Evolutionary conservation across 352 stramenopile genomes (phyloP).

Genomic region (Globisporangium cylindrosporum): DNA sequence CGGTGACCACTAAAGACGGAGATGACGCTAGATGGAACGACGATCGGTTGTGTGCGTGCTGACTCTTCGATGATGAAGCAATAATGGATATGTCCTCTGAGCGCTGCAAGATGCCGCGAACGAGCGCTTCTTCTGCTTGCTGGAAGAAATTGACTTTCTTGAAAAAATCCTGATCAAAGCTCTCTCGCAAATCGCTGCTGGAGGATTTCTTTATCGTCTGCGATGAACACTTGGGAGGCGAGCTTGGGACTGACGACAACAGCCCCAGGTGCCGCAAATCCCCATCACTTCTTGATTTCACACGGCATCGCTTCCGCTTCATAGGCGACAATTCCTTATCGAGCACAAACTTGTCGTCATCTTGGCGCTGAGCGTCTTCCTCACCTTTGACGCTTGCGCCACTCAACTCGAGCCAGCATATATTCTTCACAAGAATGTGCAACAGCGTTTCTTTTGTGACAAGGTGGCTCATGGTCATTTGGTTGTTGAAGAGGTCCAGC

Average conservation of each 20-base stretch:
- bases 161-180: not conserved
- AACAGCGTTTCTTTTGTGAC: slow-evolving; percentile 36
- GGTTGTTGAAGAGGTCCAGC: slow-evolving; percentile 31
- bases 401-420: slow-evolving; percentile 33
- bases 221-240: not conserved
- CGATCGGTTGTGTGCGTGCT: slow-evolving; percentile 7
- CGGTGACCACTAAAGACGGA: slow-evolving; percentile 29
- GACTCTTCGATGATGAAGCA: not conserved
- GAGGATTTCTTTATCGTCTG: slow-evolving; percentile 2
- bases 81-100: slow-evolving; percentile 1
- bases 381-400: not conserved
- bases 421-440: slow-evolving; percentile 44
- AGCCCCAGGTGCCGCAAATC: slow-evolving; percentile 32
- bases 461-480: slow-evolving; percentile 22
- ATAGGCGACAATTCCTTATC: slow-evolving; percentile 6
- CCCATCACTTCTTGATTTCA: slow-evolving; percentile 50
- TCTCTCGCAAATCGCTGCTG: not conserved
- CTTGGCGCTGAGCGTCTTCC: not conserved
- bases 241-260: slow-evolving; percentile 4
- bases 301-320: slow-evolving; percentile 26
- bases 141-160: slow-evolving; percentile 13
- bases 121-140: slow-evolving; percentile 9
- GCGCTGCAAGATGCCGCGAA: slow-evolving; percentile 12
- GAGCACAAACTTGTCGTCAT: not conserved
- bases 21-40: slow-evolving; percentile 34